Base-by-base conservation (phyloP, 352 stramenopile genomes). In the Hyaloperonospora brassicae region DNA sequence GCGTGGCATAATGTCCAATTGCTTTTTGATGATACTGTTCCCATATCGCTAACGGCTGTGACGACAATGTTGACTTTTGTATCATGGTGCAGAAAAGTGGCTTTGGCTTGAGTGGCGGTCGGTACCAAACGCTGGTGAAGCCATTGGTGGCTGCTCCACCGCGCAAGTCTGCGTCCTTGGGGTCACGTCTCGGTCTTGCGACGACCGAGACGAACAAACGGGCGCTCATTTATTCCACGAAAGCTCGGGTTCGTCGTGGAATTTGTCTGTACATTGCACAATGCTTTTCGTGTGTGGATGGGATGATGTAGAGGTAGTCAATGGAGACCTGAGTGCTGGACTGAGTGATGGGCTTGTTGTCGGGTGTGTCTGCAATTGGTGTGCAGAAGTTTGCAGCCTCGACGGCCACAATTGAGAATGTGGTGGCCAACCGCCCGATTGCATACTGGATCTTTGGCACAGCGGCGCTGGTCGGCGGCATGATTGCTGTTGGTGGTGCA, bases 401-500 rank as follows among this genome's bases (percentile, higher is more conserved):
- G 10, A 70, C 67, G 10, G 75, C 80, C 1, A 86, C 80, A 35
- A 82, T 93, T 38, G 81, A 92, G 57, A 90, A 93, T 47, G 81
- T 86, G 36, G 66, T 75, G 6, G 79, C 78, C 2, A 93, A 93
- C 70, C 90, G 85, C 9, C 76, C 87, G 9, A 56, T 98, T 2
- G 95, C 79, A 11, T 97, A 90, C 66, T 99, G 96, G 96, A 84
- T 99, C 27, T 86, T 98, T 23, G 88, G 87, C 34, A 97, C 89
- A n/a, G 95, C 89, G 5, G 88, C 75, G 2, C 68, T 98, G 30
- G 96, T 99, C 0, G 88, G 95, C 17, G 87, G 88, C 23, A 99
- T 99, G 95, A 96, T 99, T 41, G 94, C 95, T 9, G 83, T 99
- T 9, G 97, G 97, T 17, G 97, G 97, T 46, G 83, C 98, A 5